A percentile compares a stretch with the other conserved stretches of the same genome.
Conservation (phyloP, 176 grass and related monocot species). For the Thalia dealbata region DNA sequence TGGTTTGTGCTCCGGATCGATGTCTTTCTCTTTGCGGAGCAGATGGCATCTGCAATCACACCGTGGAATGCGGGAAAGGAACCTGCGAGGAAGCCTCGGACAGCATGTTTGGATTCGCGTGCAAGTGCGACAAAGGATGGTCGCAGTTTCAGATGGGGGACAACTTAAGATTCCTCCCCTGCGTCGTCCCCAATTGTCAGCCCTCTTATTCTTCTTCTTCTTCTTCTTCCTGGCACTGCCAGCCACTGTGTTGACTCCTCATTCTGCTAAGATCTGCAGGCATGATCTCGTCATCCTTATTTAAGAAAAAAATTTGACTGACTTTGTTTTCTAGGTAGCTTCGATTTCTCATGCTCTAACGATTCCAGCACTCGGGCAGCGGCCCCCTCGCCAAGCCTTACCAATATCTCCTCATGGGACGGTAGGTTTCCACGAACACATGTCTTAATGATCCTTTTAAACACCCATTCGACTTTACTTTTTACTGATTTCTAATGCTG, state of each 20-base stretch:
- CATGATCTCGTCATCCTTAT: no score
- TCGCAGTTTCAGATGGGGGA: slow-evolving; percentile 59
- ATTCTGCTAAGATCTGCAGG: no score
- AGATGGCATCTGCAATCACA: slow-evolving; percentile 52
- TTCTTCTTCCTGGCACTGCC: not conserved
- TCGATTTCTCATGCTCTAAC: slow-evolving; percentile 47
- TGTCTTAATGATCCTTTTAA: no score
- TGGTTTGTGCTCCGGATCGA: not conserved
- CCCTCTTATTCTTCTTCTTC: not conserved
- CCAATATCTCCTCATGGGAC: slow-evolving; percentile 38
- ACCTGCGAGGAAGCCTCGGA: slow-evolving; percentile 40
- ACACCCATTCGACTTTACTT: no score
- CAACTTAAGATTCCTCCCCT: slow-evolving; percentile 57
- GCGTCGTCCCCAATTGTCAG: slow-evolving; percentile 92
- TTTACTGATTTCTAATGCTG: not conserved
- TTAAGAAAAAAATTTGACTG: no score
- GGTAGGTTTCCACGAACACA: slow-evolving; percentile 34
- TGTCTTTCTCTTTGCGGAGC: not conserved
- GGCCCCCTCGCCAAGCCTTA: slow-evolving; percentile 5
- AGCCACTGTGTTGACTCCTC: not conserved
- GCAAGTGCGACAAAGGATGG: slow-evolving; percentile 71
- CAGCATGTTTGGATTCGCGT: slow-evolving; percentile 42
- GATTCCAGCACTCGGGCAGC: slow-evolving; percentile 18
- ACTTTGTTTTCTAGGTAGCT: slow-evolving; percentile 38
- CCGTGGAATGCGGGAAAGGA: slow-evolving; percentile 63